phyloP scores from a whole-genome alignment of 805 yeast species.

The Torulaspora franciscae region DNA sequence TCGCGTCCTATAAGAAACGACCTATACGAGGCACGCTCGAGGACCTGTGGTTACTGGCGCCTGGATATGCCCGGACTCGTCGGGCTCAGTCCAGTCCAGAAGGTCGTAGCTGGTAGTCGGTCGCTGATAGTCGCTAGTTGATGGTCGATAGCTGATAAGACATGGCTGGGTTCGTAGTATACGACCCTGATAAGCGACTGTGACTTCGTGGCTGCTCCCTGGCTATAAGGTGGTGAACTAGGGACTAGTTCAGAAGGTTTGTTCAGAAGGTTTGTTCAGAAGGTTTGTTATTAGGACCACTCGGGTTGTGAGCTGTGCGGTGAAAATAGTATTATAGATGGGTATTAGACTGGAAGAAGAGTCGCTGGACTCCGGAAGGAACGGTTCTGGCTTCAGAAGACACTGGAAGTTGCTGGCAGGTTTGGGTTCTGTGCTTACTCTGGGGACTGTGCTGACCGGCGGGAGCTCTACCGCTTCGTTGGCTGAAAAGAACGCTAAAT shows the following conservation, averaged over 20 bases:
- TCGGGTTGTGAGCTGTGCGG: neutral
- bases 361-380: neutral
- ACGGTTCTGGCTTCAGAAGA: neutral
- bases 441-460: conserved; percentile 9
- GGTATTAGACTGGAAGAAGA: neutral
- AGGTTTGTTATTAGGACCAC: no score
- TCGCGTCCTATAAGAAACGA: neutral
- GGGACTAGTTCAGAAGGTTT: neutral
- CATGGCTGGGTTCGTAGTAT: neutral
- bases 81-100: neutral
- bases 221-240: neutral
- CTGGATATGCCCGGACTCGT: neutral
- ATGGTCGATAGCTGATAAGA: neutral
- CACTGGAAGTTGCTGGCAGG: conserved; percentile 7
- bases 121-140: neutral
- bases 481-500: conserved; percentile 6
- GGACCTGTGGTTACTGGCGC: neutral
- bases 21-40: neutral
- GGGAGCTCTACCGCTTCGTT: conserved; percentile 3
- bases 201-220: neutral
- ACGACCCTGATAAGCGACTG: neutral
- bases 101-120: neutral
- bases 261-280: no score
- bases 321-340: neutral
- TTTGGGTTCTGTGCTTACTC: conserved; percentile 1